Evolutionary conservation across 768 basidiomycete species (phyloP).

Genomic region (Trametes punicea): DNA sequence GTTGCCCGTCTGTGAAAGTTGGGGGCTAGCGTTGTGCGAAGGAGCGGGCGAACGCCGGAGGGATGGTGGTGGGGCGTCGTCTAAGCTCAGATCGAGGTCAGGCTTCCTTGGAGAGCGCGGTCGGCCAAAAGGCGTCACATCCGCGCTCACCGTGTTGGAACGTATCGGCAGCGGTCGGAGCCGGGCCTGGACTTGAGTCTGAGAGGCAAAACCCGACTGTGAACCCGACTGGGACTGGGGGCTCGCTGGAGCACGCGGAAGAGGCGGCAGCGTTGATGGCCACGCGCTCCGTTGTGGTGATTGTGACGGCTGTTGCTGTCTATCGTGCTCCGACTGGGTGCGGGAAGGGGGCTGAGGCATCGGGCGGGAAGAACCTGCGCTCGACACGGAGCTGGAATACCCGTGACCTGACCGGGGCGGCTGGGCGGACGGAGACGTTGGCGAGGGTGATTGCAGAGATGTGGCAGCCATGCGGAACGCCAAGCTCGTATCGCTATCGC

Average conservation of each 20-base stretch:
- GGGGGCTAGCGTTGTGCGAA: neutral
- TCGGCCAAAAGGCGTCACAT: neutral
- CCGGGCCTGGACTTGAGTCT: neutral
- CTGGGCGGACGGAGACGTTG: neutral
- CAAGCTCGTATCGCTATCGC: constrained; percentile 24
- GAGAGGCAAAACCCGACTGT: constrained; percentile 3
- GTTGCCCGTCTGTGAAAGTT: neutral
- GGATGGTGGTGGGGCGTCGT: constrained; percentile 43
- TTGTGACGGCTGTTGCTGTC: constrained; percentile 9
- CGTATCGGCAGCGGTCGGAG: constrained; percentile 9
- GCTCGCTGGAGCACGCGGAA: constrained; percentile 22
- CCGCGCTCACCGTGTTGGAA: constrained; percentile 3
- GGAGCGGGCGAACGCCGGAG: constrained; percentile 38
- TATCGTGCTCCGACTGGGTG: neutral
- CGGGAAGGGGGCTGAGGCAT: constrained; percentile 11
- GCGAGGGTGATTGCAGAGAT: constrained; percentile 15
- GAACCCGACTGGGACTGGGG: neutral
- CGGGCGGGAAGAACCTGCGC: neutral
- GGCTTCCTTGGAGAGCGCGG: constrained; percentile 14
- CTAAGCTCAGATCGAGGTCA: constrained; percentile 32
- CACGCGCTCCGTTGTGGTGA: constrained; percentile 19
- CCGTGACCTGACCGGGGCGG: constrained; percentile 6
- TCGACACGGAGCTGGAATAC: constrained; percentile 5
- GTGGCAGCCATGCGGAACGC: constrained; percentile 34
- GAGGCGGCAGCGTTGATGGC: constrained; percentile 24